Base-by-base conservation (phyloP, 257 asterid genomes). In the Nicotiana otophora region DNA sequence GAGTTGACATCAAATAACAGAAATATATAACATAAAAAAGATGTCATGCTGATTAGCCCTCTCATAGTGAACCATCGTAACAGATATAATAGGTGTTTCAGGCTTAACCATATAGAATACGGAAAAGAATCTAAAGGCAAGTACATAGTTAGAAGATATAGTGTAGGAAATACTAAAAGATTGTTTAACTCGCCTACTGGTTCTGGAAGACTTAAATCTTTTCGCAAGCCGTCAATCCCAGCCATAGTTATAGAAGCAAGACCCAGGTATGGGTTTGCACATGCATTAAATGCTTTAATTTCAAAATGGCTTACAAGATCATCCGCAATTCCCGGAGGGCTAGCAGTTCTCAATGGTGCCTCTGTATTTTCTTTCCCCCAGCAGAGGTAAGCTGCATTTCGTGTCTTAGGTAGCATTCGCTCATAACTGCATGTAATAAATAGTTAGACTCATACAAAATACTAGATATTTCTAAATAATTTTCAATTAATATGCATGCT, bases 341-440 rank as follows among this genome's bases (percentile, higher is more conserved):
- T 90, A 82, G 97, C 94, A 36, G 97, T 85, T 88, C 98, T n/a
- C n/a, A n/a, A n/a, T 87, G 98, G 93, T 81, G 97, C 97, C 90
- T 93, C 99, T 90, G 85, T 87, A 76, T 93, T 95, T 84, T 95
- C 99, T 84, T 65, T 87, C 51, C 99, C 98, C 98, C 99, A 95
- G 86, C 99, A 95, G n/a, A 82, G 88, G 83, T 95, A 93, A 42
- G 99, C 98, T 84, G 98, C 99, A 86, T 98, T 95, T 97, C 97
- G 93, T 28, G 91, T 91, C 80, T 95, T 93, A 39, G 99, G 98
- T 90, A 90, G 94, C 87, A 95, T 77, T 53, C 97, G 99, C 78
- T 95, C 99, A 83, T 93, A 95, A 83, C 99, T 95, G 86, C 83
- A 88, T 33, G 64, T 30, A 85, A 14, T 15, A 76, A 51, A 53